Evolutionary conservation across 768 basidiomycete genomes (phyloP), one percentile per base, ranked within the genome.

Genomic region (Amanita exitialis): DNA sequence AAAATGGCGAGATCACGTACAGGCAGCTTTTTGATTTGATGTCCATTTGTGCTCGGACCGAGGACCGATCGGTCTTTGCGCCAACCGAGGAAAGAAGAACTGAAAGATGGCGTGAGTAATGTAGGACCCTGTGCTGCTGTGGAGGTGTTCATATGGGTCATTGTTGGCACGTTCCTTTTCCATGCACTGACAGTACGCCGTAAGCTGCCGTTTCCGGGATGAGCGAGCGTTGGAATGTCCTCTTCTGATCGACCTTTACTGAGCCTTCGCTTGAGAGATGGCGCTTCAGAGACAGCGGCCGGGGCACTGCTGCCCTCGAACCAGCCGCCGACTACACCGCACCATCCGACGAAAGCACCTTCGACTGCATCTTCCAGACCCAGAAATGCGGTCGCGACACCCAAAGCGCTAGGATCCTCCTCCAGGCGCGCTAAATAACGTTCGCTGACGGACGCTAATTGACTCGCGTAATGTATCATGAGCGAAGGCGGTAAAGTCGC

Each of bases 1-100:
- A 80, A 64, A 54, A 85, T 84, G 1, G 80, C 83, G 7, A 85
- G 64, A 54, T 85, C 83, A 46, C 80, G 67, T n/a, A 82, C 71
- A 30, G 61, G 52, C 1, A 63, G 65, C 21, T 20, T 43, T 34
- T 44, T 49, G 28, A 16, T 42, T n/a, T 37, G 20, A 38, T 34
- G 34, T 9, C 50, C 42, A 35, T 36, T 38, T 34, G 30, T n/a
- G 21, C 21, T 36, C 34, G 32, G 34, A 27, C 28, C 28, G 16
- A 39, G 36, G 12, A 7, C 15, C 28, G 50, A 42, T 23, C 41
- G 35, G n/a, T 52, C 58, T 35, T 49, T 56, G 13, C 53, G 42
- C 43, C 52, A 51, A 34, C 36, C 49, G 32, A 58, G 46, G 35
- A 58, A 58, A 13, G 53, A 48, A 1, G 41, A 44, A 4, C 49